Base-by-base conservation (phyloP, 441 rosid species). In the Corymbia citriodora region DNA sequence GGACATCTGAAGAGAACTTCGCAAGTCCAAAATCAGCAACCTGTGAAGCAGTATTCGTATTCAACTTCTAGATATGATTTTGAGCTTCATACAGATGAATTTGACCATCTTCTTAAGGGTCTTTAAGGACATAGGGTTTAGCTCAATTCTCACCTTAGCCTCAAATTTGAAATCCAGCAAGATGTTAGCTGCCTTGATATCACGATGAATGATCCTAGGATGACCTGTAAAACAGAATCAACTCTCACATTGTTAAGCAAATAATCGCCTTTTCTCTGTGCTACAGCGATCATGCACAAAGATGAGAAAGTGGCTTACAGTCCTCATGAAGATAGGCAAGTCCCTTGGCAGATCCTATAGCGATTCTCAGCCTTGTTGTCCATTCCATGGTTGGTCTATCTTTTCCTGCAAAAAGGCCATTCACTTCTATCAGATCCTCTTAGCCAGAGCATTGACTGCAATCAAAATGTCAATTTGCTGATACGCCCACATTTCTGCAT, bases 261-360 rank as follows among this genome's bases (percentile, higher is more conserved):
- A 61, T 40, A 33, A 63, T 63, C 3, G 29, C 52, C 57, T n/a
- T 81, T 36, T 27, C 40, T 17, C 61, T 14, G 3, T 21, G 40
- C 53, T 29, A 40, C 29, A 27, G 40, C 10, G 53, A 33, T 49
- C 48, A 12, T 18, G 48, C 74, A 16, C 36, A 53, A 88, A 63
- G 33, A 79, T 40, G 40, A 55, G 50, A 82, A n/a, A 55, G 68
- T 6, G 5, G 19, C 90, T 88, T 63, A 90, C 91, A 90, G 72
- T 90, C 91, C 87, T 90, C 91, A n/a, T 90, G 91, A 88, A 90
- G 91, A 88, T 90, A 90, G 16, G 91, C 91, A 21, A 90, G 83
- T 52, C 91, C 91, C 85, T 85, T 90, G 14, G 91, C 91, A 88
- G 91, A 88, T 59, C 90, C 91, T 23, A 90, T 25, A 23, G 90